A percentile compares a stretch with the other conserved stretches of the same genome.
phyloP scores from a whole-genome alignment of 495 filamentous ascomycete species.

The Penicillium coprophilum region DNA sequence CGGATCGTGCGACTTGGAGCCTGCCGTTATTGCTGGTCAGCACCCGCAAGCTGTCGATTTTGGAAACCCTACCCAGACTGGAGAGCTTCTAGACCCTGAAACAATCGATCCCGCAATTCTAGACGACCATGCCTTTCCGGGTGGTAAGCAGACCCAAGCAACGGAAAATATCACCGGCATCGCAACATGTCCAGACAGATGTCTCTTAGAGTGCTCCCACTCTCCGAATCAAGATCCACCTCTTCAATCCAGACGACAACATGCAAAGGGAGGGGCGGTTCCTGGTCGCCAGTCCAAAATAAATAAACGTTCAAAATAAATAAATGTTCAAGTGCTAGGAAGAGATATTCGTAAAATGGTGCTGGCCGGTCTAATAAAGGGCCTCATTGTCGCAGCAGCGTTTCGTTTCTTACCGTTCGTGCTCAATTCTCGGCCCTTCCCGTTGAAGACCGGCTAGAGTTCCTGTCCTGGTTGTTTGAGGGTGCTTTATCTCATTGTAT shows the following conservation, averaged over 20 bases:
- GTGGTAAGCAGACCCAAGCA: background rate
- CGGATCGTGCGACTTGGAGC: background rate
- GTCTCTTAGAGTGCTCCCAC: background rate
- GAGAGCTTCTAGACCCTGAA: background rate
- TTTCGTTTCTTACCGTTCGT: slow-evolving; percentile 9
- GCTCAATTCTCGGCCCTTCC: slow-evolving; percentile 17
- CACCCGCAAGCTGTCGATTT: background rate
- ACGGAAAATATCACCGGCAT: background rate
- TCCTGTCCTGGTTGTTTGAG: slow-evolving; percentile 22
- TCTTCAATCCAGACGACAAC: background rate
- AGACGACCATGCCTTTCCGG: background rate
- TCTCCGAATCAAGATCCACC: background rate
- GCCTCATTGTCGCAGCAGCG: background rate
- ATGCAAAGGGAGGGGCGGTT: background rate
- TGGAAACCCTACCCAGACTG: slow-evolving; percentile 2
- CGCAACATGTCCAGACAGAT: slow-evolving; percentile 1
- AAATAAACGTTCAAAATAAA: too few relatives aligned
- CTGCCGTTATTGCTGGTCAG: slow-evolving; percentile 2
- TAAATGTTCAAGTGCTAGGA: background rate
- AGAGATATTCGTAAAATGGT: background rate
- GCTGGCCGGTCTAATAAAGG: background rate
- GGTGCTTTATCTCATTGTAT: slow-evolving; percentile 13
- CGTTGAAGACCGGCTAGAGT: slow-evolving; percentile 17
- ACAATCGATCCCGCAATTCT: slow-evolving; percentile 13
- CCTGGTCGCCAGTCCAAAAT: slow-evolving; percentile 4